Conservation (phyloP, 2,329 filamentous ascomycete genomes). For the Alternaria incomplexa region DNA sequence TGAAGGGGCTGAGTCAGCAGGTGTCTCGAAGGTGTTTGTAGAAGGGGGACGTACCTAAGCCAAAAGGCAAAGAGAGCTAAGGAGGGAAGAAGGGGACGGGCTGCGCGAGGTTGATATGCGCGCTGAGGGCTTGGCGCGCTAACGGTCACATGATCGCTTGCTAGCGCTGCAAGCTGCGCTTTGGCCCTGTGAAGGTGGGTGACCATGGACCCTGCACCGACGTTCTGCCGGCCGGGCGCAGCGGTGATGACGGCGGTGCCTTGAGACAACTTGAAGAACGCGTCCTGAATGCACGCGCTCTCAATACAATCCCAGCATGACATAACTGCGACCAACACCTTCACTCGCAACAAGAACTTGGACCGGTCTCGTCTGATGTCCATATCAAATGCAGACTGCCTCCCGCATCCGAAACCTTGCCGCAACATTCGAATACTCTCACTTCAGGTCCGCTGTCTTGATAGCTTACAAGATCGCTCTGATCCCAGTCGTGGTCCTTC, state of each 20-base stretch:
- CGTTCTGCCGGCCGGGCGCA: neutral
- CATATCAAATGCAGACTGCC: no score
- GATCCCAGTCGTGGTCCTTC: neutral
- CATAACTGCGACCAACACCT: neutral
- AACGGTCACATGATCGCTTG: neutral
- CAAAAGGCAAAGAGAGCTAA: constrained; percentile 1
- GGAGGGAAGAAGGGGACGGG: neutral
- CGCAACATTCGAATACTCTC: no score
- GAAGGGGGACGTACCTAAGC: neutral
- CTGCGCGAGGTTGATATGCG: neutral
- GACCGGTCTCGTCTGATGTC: no score
- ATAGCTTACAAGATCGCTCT: neutral
- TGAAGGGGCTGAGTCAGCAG: neutral
- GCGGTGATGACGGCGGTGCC: neutral
- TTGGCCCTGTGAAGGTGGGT: neutral
- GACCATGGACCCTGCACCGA: neutral
- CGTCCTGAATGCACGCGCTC: no score
- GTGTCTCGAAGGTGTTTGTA: no score
- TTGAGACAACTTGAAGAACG: no score
- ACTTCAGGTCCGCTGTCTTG: neutral
- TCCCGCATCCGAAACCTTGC: no score
- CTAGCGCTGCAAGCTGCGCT: neutral
- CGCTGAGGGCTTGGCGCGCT: neutral
- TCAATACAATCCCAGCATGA: no score
- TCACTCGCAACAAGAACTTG: no score